Base-by-base conservation (phyloP, 371 early-diverging fungal genomes). In the Zychaea mexicana region DNA sequence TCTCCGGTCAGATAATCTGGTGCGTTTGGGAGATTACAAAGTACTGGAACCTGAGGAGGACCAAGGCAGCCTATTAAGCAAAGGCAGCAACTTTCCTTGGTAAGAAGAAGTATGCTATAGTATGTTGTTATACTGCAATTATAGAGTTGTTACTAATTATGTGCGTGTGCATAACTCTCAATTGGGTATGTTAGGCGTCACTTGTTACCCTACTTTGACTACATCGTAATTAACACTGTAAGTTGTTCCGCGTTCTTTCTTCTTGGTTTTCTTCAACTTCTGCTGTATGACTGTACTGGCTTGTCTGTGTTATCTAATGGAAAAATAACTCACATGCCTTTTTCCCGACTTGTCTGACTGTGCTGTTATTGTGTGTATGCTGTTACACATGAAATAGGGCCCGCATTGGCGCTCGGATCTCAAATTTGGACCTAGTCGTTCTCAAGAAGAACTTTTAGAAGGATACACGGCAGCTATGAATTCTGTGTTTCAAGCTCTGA, bases 331-430 rank as follows among this genome's bases (percentile, higher is more conserved):
- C 45, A 19, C 22, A 27, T 49, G 22, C n/a, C 52, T 45, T 59
- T 47, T 60, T 39, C 32, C 39, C 60, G 10, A 17, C 21, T 28
- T 45, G 0, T 36, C 9, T 8, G 46, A 33, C 2, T 13, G 13
- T 42, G 7, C 24, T 12, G 9, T 31, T 32, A 10, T 60, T n/a
- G n/a, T n/a, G n/a, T n/a, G n/a, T n/a, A n/a, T n/a, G n/a, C n/a
- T n/a, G n/a, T n/a, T n/a, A n/a, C 38, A 15, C 38, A 36, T 36
- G 38, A 13, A n/a, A 33, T 26, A 77, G 74, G 78, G 74, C 0
- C 70, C 79, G 28, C 79, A 79, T 42, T 79, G 79, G 79, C 79
- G 76, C 61, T 67, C 70, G 13, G 66, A 76, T 39, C n/a, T 69
- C 17, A 60, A 67, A 22, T 79, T 71, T 68, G 79, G 79, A 5